phyloP scores from a whole-genome alignment of 2,329 filamentous ascomycete genomes.

The Fusarium fujikuroi region DNA sequence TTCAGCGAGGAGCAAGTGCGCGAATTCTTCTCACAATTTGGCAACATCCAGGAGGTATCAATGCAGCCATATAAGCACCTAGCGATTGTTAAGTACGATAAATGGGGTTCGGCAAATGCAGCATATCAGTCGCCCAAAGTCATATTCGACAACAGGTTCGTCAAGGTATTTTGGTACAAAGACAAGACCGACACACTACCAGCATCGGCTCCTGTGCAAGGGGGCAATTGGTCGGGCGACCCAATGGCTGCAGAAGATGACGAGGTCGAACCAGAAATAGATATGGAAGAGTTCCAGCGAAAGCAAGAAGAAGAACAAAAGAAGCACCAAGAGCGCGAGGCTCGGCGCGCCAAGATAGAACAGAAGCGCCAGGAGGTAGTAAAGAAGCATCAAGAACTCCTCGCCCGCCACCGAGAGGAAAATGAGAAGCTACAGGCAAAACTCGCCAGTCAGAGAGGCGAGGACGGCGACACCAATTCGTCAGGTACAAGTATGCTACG shows the following conservation, averaged over 20 bases:
- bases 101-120: conserved; percentile 72
- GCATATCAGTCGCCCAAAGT: conserved; percentile 82
- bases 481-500: conserved; percentile 73
- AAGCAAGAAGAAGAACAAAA: conserved; percentile 79
- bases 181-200: conserved; percentile 55
- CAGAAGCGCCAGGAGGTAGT: conserved; percentile 72
- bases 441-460: conserved; percentile 50
- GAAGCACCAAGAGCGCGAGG: conserved; percentile 71
- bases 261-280: conserved; percentile 64
- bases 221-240: conserved; percentile 43
- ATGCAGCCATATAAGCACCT: conserved; percentile 74
- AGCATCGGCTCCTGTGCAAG: conserved; percentile 41
- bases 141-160: conserved; percentile 86
- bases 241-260: conserved; percentile 25
- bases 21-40: conserved; percentile 78
- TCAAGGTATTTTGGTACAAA: conserved; percentile 84
- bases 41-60: conserved; percentile 69
- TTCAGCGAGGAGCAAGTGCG: conserved; percentile 73
- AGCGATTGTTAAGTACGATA: conserved; percentile 75
- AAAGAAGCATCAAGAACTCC: conserved; percentile 68
- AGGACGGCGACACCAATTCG: conserved; percentile 43
- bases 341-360: conserved; percentile 71
- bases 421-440: conserved; percentile 72
- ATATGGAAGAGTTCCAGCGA: conserved; percentile 74
- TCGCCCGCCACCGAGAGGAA: conserved; percentile 73